Evolutionary conservation across 2,329 filamentous ascomycete genomes (phyloP), one percentile per base, ranked within the genome.

Genomic region (Fusarium guadeloupense): DNA sequence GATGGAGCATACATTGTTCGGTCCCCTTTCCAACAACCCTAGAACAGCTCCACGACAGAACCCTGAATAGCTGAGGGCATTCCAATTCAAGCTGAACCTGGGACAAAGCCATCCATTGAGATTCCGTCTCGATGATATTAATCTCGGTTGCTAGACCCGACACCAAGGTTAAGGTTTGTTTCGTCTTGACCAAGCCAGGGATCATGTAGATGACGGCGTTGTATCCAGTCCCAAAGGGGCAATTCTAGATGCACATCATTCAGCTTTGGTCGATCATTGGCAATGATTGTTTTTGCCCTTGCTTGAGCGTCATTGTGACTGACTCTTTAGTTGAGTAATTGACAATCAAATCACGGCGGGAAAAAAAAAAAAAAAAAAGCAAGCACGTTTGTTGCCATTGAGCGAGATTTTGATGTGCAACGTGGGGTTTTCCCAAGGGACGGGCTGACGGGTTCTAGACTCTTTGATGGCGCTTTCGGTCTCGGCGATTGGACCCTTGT

Each of bases 111-210:
- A 12, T 31, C 28, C 28, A 31, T 31, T 31, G 12, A 13, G 13
- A n/a, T 31, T 6, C 2, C 28, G 13, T 14, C 13, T 14, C 28
- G 14, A 31, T 12, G 13, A 6, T 31, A 14, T n/a, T 31, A 6
- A 31, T 31, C 28, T 31, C 13, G 28, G 12, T 37, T 17, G 48
- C n/a, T 23, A 13, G 55, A 44, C 39, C 52, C 39, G 39, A 51
- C 52, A 19, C 17, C 25, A 41, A 59, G 54, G 47, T 44, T 59
- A 47, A 54, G 47, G 41, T 59, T n/a, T 54, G 56, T 39, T 39
- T 47, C 28, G 49, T 14, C 21, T n/a, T 26, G 26, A 28, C 38
- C 47, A 44, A 41, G 50, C 3, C 55, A 41, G 28, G 40, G 28
- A 30, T 48, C 9, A 10, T 26, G 40, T 17, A n/a, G 8, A 35